phyloP scores from a whole-genome alignment of 2,329 filamentous ascomycete genomes.

The Colletotrichum spaethianum region DNA sequence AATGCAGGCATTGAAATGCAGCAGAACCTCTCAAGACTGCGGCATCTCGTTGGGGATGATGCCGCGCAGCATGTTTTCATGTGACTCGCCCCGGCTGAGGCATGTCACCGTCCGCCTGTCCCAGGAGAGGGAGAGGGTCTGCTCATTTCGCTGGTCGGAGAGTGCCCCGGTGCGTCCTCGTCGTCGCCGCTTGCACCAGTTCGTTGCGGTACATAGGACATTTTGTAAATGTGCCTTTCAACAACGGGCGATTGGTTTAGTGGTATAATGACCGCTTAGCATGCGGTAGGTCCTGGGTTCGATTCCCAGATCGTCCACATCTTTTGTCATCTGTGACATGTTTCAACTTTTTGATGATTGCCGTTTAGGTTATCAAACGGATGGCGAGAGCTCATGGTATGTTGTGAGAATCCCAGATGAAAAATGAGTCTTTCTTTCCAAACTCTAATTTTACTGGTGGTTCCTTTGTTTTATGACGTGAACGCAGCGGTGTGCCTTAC shows the following conservation, averaged over 20 bases:
- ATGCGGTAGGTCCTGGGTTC: slow-evolving; percentile 41
- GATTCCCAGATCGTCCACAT: slow-evolving; percentile 38
- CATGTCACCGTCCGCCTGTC: background rate
- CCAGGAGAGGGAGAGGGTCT: background rate
- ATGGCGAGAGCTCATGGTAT: background rate
- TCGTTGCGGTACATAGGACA: background rate
- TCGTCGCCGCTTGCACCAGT: background rate
- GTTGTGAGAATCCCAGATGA: background rate
- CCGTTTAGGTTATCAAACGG: too few species aligned
- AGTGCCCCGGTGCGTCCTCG: background rate
- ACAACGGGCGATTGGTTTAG: slow-evolving; percentile 38
- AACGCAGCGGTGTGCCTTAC: background rate
- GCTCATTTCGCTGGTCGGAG: background rate
- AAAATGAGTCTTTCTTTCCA: background rate
- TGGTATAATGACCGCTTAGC: slow-evolving; percentile 42
- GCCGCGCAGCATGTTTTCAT: background rate
- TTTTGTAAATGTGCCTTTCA: fast-evolving
- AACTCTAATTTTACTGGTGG: background rate
- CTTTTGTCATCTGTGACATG: fast-evolving
- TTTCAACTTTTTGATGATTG: fast-evolving
- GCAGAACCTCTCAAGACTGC: background rate
- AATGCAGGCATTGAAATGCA: too few species aligned
- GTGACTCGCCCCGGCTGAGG: background rate
- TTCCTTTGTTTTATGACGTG: background rate
- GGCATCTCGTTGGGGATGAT: background rate